These are phyloP conservation scores for Panicum miliaceum DNA, from an alignment of 176 grass and related monocot species.

Conservation along the genomic window DNA sequence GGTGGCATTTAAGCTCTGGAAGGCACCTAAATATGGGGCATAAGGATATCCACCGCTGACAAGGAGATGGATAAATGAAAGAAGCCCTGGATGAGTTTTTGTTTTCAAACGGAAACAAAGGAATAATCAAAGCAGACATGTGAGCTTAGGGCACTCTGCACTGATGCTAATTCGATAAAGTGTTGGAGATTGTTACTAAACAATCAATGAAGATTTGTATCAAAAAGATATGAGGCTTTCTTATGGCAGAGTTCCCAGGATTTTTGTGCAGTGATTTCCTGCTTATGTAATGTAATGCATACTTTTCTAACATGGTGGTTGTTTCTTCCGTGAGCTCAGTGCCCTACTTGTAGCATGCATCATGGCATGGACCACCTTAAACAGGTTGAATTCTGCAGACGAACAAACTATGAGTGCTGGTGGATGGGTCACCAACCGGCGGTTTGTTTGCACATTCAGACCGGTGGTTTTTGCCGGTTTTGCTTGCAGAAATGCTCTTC, in stretches of 20 bases:
- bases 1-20: constrained; percentile 97
- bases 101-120: neutral
- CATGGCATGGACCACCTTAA: neutral
- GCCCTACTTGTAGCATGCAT: neutral
- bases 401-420: neutral
- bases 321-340: neutral
- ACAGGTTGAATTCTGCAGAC: neutral
- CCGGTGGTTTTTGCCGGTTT: neutral
- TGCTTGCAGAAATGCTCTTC: neutral
- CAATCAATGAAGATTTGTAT: neutral
- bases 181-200: neutral
- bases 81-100: neutral
- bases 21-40: constrained; percentile 96
- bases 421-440: neutral
- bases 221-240: neutral
- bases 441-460: constrained; percentile 5
- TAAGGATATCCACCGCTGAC: constrained; percentile 15
- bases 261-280: neutral
- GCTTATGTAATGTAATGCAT: neutral
- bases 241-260: neutral
- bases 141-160: neutral
- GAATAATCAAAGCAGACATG: constrained; percentile 11
- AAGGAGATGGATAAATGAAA: constrained; percentile 4
- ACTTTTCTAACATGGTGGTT: constrained; percentile 6
- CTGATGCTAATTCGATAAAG: constrained; percentile 6